Conservation (phyloP, 345 rosid species). For the Aethionema arabicum region DNA sequence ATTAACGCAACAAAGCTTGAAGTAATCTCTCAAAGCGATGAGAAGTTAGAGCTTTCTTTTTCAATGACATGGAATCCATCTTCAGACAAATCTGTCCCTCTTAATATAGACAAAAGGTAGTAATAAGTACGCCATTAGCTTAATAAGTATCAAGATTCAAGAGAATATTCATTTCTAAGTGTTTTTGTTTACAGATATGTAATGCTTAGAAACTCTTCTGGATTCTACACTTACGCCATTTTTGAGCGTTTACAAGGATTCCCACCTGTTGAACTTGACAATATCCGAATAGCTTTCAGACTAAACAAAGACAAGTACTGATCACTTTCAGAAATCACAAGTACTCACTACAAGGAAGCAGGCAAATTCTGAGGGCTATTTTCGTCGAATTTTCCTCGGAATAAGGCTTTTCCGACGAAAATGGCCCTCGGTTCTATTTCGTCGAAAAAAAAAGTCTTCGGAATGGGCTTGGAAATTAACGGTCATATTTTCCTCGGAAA, state of each 20-base stretch:
- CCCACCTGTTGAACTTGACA: conserved; percentile 79
- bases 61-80: conserved; percentile 54
- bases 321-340: conserved; percentile 24
- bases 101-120: conserved; percentile 70
- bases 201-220: conserved; percentile 70
- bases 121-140: not conserved
- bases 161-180: no score
- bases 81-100: conserved; percentile 44
- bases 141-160: conserved; percentile 34
- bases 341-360: no score
- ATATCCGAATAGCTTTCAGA: conserved; percentile 74
- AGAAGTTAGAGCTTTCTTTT: conserved; percentile 63
- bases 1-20: conserved; percentile 57
- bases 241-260: conserved; percentile 70
- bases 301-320: conserved; percentile 69
- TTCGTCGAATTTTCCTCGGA: no score
- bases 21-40: conserved; percentile 51
- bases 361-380: no score
- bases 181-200: conserved; percentile 47
- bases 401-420: no score
- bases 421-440: no score
- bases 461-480: no score
- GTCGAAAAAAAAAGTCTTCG: no score
- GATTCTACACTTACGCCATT: conserved; percentile 79
- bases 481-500: no score